These are phyloP conservation scores for Anthoceros angustus DNA, from an alignment of 225 moss, liverwort and hornwort species.

Conservation along the genomic window DNA sequence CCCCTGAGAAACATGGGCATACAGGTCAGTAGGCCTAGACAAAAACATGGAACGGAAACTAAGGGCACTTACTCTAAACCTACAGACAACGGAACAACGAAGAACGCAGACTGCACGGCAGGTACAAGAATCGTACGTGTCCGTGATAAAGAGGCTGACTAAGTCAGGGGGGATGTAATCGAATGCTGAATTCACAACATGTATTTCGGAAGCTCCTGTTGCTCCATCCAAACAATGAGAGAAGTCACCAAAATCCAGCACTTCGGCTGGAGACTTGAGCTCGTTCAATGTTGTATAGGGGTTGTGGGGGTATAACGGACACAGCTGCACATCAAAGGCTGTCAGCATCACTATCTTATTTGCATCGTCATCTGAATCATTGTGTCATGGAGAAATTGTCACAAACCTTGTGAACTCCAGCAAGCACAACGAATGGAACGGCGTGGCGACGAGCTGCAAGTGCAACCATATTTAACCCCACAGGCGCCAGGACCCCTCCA, in stretches of 20 bases:
- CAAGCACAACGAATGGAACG: conserved; percentile 95
- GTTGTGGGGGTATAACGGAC: conserved; percentile 92
- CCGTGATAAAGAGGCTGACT: conserved; percentile 97
- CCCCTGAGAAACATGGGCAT: conserved; percentile 43
- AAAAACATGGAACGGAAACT: conserved; percentile 4
- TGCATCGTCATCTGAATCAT: not conserved
- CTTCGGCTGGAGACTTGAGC: conserved; percentile 83
- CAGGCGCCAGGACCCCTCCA: conserved; percentile 95
- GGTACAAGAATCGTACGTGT: conserved; percentile 44
- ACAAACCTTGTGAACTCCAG: conserved; percentile 88
- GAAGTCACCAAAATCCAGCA: conserved; percentile 78
- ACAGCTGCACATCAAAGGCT: conserved; percentile 37
- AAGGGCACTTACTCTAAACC: conserved; percentile 1
- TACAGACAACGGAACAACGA: not conserved
- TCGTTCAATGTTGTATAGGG: conserved; percentile 78
- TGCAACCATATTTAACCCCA: conserved; percentile 94
- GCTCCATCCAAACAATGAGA: conserved; percentile 71
- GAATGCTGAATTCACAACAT: conserved; percentile 79
- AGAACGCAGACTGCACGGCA: no score
- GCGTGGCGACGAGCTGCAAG: conserved; percentile 86
- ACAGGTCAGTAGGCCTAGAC: not conserved
- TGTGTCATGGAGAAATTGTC: conserved; percentile 4
- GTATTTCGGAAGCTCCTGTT: conserved; percentile 39
- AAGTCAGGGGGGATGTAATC: conserved; percentile 97
- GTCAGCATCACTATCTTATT: not conserved